phyloP scores from a whole-genome alignment of 129 eudicot species.

The Chrysanthemum seticuspe region DNA sequence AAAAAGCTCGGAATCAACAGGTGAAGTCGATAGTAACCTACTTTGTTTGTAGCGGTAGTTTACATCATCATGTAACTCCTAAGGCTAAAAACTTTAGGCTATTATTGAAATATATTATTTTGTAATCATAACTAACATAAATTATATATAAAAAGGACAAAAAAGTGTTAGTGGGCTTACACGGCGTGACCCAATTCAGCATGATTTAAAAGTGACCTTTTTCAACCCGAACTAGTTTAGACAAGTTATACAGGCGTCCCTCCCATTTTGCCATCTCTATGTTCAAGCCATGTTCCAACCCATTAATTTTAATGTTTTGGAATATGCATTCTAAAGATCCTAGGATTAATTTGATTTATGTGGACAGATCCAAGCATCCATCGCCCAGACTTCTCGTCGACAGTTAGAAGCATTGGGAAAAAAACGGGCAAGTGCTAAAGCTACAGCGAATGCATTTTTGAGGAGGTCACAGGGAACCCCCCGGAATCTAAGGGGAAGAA shows the following conservation, averaged over 20 bases:
- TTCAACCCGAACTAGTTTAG: no score
- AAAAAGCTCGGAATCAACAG: slow-evolving; percentile 82
- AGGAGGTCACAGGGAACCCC: slow-evolving; percentile 49
- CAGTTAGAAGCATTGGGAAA: slow-evolving; percentile 88
- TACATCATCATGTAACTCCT: no score
- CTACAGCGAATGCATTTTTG: slow-evolving; percentile 44
- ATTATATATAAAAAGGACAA: no score
- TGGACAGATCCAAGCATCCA: slow-evolving; percentile 81
- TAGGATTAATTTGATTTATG: slow-evolving; percentile 1
- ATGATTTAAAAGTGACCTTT: no score
- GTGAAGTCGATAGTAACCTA: slow-evolving; percentile 32
- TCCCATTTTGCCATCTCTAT: no score
- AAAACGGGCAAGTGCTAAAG: slow-evolving; percentile 65
- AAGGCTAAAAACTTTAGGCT: no score
- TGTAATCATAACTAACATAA: no score
- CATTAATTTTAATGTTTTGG: neutral
- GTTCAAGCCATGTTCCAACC: no score
- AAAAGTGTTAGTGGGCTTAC: no score
- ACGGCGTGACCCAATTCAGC: no score
- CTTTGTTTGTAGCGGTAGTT: neutral
- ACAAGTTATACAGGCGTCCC: no score
- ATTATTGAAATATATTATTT: neutral
- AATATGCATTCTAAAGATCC: neutral
- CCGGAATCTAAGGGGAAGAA: slow-evolving; percentile 57
- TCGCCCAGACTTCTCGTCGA: slow-evolving; percentile 79